phyloP scores from a whole-genome alignment of 495 filamentous ascomycete genomes.

The Podospora anserina region DNA sequence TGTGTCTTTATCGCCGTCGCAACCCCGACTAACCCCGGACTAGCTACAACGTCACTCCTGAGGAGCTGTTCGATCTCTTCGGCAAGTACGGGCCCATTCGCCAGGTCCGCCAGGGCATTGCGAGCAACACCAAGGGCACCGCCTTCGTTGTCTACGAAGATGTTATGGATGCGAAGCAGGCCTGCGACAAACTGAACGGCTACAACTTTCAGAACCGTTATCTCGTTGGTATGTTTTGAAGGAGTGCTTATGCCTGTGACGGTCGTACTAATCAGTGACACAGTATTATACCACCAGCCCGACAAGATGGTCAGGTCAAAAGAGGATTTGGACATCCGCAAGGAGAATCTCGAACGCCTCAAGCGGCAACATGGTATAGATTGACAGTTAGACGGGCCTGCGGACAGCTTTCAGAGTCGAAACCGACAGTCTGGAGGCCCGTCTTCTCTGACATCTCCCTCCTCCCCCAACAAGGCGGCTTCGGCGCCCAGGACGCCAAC shows the following conservation, averaged over 20 bases:
- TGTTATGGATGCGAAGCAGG: conserved; percentile 97
- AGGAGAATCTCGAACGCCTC: conserved; percentile 95
- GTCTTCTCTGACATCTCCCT: conserved; percentile 44
- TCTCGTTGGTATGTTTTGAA: conserved; percentile 82
- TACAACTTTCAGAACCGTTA: conserved; percentile 99
- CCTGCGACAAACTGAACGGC: conserved; percentile 98
- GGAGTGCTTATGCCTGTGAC: background rate
- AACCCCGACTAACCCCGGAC: conserved; percentile 24
- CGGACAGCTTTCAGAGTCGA: conserved; percentile 48
- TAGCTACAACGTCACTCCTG: conserved; percentile 93
- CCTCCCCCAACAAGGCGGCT: conserved; percentile 35
- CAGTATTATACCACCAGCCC: conserved; percentile 97
- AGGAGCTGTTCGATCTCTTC: conserved; percentile 92
- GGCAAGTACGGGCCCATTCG: conserved; percentile 92
- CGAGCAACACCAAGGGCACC: conserved; percentile 95
- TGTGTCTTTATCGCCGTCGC: conserved; percentile 8
- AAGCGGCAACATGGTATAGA: conserved; percentile 98
- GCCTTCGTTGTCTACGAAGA: conserved; percentile 99
- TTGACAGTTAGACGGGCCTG: conserved; percentile 70
- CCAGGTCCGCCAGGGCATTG: conserved; percentile 97
- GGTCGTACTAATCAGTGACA: conserved; percentile 5
- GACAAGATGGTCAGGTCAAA: conserved; percentile 94
- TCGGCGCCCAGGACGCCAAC: conserved; percentile 25
- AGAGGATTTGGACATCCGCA: conserved; percentile 89
- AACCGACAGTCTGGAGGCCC: conserved; percentile 50